phyloP scores from a whole-genome alignment of 768 basidiomycete species.

The Suillus bovinus region DNA sequence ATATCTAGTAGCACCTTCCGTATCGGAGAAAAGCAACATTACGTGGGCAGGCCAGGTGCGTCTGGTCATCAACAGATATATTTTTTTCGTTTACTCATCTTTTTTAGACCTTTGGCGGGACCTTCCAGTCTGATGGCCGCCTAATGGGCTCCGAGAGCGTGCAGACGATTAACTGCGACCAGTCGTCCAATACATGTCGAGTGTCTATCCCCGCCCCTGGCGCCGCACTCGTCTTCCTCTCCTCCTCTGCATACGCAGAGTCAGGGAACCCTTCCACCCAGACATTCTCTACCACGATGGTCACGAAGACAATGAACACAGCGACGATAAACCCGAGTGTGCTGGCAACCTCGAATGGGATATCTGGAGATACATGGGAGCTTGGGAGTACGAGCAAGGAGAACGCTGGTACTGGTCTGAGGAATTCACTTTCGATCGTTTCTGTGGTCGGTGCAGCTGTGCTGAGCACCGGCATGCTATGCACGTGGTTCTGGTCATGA shows the following conservation, averaged over 20 bases:
- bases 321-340: slow-evolving; percentile 37
- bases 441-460: background rate
- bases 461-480: slow-evolving; percentile 2
- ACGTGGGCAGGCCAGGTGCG: slow-evolving; percentile 51
- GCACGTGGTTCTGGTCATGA: background rate
- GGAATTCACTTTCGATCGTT: slow-evolving; percentile 1
- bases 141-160: slow-evolving; percentile 19
- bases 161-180: slow-evolving; percentile 23
- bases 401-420: background rate
- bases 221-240: slow-evolving; percentile 29
- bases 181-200: slow-evolving; percentile 19
- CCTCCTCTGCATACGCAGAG: slow-evolving; percentile 9
- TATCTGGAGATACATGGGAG: slow-evolving; percentile 22
- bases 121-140: slow-evolving; percentile 29
- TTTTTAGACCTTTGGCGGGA: slow-evolving; percentile 26
- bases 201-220: slow-evolving; percentile 31
- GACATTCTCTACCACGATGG: slow-evolving; percentile 34
- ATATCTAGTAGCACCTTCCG: slow-evolving; percentile 37
- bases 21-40: slow-evolving; percentile 45
- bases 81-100: background rate
- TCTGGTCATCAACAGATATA: background rate
- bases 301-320: slow-evolving; percentile 28
- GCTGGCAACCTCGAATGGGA: slow-evolving; percentile 42
- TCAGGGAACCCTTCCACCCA: slow-evolving; percentile 16
- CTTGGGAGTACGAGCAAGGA: slow-evolving; percentile 28